Percentiles rank a stretch among this genome's conserved stretches.
Conservation (phyloP, 371 early-diverging fungal genomes). For the Zychaea mexicana region DNA sequence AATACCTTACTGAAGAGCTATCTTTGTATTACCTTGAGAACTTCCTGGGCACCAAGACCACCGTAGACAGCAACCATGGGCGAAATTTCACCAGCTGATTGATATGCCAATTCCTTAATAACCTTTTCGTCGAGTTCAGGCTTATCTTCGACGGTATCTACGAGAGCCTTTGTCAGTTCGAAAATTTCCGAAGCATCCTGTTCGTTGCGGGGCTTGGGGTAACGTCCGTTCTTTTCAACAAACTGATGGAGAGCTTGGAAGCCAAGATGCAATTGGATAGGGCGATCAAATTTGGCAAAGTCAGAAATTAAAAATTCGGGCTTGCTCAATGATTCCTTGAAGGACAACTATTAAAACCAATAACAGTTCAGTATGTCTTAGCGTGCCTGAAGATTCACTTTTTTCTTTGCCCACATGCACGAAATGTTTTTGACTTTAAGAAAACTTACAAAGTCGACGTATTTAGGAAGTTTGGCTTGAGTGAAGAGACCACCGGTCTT, state of each 20-base stretch:
- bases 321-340: slow-evolving; percentile 73
- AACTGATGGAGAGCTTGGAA: slow-evolving; percentile 94
- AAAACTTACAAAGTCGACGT: slow-evolving; percentile 74
- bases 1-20: no score
- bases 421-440: background rate
- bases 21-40: slow-evolving; percentile 82
- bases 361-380: no score
- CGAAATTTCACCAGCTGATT: slow-evolving; percentile 89
- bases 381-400: no score
- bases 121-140: slow-evolving; percentile 88
- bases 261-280: slow-evolving; percentile 86
- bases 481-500: slow-evolving; percentile 87
- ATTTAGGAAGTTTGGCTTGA: slow-evolving; percentile 93
- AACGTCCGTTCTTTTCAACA: slow-evolving; percentile 57
- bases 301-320: slow-evolving; percentile 93
- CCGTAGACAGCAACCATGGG: slow-evolving; percentile 99
- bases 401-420: no score
- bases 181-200: slow-evolving; percentile 70
- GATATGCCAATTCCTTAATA: slow-evolving; percentile 85
- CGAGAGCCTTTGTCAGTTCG: slow-evolving; percentile 57
- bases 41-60: slow-evolving; percentile 99
- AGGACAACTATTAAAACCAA: slow-evolving; percentile 52
- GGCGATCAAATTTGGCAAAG: slow-evolving; percentile 97
- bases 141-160: slow-evolving; percentile 52
- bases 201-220: slow-evolving; percentile 57